These are phyloP conservation scores for Aspergillus pseudoviridinutans DNA, from an alignment of 2,329 filamentous ascomycete species.

Conservation along the genomic window DNA sequence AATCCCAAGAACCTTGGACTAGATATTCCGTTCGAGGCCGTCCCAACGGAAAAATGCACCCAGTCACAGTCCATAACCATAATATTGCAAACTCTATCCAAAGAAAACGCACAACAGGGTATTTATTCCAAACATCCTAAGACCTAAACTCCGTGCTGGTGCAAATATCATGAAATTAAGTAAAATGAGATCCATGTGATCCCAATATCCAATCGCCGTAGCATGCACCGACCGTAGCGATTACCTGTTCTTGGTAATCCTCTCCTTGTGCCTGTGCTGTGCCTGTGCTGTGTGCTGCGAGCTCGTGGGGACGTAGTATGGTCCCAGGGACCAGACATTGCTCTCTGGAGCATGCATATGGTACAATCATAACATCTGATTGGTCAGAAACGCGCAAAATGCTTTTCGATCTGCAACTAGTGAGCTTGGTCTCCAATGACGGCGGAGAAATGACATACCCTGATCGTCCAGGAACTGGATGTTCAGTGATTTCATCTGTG, in stretches of 20 bases:
- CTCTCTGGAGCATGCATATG: not conserved
- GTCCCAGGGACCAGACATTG: not conserved
- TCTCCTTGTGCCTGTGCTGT: not conserved
- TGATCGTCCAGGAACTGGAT: constrained; percentile 38
- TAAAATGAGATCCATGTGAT: too few relatives aligned
- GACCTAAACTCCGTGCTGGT: too few relatives aligned
- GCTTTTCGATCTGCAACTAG: constrained; percentile 24
- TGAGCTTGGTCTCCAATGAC: not conserved
- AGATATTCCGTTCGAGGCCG: too few relatives aligned
- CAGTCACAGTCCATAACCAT: too few relatives aligned
- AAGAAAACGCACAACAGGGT: not conserved
- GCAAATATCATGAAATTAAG: too few relatives aligned
- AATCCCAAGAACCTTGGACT: too few relatives aligned
- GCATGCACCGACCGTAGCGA: not conserved
- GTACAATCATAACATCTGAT: constrained; percentile 8
- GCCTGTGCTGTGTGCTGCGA: not conserved
- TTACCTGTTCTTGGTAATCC: too few relatives aligned
- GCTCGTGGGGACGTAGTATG: too few relatives aligned
- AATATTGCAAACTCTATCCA: not conserved
- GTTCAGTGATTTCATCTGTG: constrained; percentile 35
- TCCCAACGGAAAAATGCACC: too few relatives aligned
- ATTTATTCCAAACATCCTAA: too few relatives aligned
- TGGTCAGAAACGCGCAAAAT: constrained; percentile 30
- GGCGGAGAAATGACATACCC: constrained; percentile 23
- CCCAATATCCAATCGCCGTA: not conserved